phyloP scores from a whole-genome alignment of 495 filamentous ascomycete species.

The Tricharina praecox region DNA sequence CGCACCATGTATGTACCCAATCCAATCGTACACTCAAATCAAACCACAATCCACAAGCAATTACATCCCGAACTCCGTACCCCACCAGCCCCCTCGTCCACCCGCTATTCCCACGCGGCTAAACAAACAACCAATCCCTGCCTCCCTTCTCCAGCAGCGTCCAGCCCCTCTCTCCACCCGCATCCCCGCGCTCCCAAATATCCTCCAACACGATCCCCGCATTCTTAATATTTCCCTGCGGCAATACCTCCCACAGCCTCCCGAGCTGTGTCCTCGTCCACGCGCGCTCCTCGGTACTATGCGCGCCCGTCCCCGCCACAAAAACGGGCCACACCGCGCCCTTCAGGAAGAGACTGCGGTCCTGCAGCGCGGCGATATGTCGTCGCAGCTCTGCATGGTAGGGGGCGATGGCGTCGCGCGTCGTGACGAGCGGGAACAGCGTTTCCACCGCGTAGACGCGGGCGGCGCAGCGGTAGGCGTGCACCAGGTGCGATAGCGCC shows the following conservation, averaged over 20 bases:
- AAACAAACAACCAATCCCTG: constrained; percentile 26
- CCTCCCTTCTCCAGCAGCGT: constrained; percentile 18
- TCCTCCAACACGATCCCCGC: constrained; percentile 20
- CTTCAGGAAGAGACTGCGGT: constrained; percentile 15
- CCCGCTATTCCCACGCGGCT: too few relatives aligned
- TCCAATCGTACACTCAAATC: too few relatives aligned
- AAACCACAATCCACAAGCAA: too few relatives aligned
- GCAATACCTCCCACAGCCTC: constrained; percentile 21
- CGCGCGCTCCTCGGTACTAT: constrained; percentile 11
- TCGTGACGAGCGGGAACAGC: neutral
- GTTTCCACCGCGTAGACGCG: constrained; percentile 15
- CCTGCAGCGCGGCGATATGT: constrained; percentile 11
- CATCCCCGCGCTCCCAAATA: constrained; percentile 16
- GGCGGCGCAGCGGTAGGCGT: constrained; percentile 21
- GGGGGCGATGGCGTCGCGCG: neutral
- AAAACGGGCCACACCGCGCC: constrained; percentile 23
- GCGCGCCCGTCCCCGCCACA: constrained; percentile 21
- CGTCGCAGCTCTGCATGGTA: constrained; percentile 11
- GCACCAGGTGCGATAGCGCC: constrained; percentile 16
- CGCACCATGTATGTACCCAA: too few relatives aligned
- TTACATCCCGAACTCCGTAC: too few relatives aligned
- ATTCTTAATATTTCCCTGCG: constrained; percentile 23
- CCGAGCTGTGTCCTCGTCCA: constrained; percentile 16
- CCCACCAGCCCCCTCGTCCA: too few relatives aligned
- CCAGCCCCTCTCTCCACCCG: constrained; percentile 6